Evolutionary conservation across 169 alveolate genomes (phyloP).

Genomic region (Cryptosporidium muris): DNA sequence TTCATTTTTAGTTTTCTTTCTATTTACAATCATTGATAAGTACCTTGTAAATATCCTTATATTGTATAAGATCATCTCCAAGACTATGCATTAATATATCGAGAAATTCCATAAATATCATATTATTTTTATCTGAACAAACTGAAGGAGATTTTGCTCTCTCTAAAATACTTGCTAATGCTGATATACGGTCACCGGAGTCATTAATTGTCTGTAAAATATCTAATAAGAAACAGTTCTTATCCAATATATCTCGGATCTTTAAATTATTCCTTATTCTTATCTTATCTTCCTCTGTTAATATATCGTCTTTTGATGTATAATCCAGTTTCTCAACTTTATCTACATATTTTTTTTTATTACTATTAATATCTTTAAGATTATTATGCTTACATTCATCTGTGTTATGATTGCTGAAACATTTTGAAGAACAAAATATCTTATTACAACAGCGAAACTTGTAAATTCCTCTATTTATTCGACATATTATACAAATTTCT

Average conservation of each 20-base stretch:
- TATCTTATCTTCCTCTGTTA: slow-evolving; percentile 21
- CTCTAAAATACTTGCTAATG: slow-evolving; percentile 14
- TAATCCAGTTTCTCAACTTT: background rate
- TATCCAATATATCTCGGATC: background rate
- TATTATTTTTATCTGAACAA: background rate
- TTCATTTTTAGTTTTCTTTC: background rate
- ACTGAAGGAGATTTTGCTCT: background rate
- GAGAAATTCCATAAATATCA: slow-evolving; percentile 1
- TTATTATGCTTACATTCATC: slow-evolving; percentile 8
- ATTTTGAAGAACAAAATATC: slow-evolving; percentile 5
- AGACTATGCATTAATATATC: slow-evolving; percentile 4
- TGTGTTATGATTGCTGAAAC: slow-evolving; percentile 3
- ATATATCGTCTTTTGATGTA: background rate
- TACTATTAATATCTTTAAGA: background rate
- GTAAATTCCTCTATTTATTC: slow-evolving; percentile 5
- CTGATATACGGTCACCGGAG: slow-evolving; percentile 1
- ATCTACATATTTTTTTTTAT: background rate
- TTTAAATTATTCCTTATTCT: background rate
- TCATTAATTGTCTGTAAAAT: slow-evolving; percentile 3
- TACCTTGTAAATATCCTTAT: slow-evolving; percentile 4
- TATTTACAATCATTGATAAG: background rate
- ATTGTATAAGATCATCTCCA: slow-evolving; percentile 12
- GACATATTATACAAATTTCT: slow-evolving; percentile 3
- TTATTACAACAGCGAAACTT: slow-evolving; percentile 15
- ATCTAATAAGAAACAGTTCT: slow-evolving; percentile 1